Evolutionary conservation across 306 rosid genomes (phyloP), one percentile per base, ranked within the genome.

Genomic region (Fagus crenata): DNA sequence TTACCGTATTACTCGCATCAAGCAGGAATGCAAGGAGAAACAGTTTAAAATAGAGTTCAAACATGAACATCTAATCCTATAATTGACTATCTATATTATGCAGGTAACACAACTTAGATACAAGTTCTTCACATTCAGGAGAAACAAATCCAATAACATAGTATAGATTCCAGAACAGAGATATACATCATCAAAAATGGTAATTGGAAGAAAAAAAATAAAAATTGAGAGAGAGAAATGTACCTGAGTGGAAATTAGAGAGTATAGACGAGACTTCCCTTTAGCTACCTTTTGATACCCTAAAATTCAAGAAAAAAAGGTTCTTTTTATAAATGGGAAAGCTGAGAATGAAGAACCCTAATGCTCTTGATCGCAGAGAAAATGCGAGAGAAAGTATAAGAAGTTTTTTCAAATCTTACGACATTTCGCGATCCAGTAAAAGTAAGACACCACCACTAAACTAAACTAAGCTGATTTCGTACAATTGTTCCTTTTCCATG

Each of bases 231-330:
- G 65, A n/a, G 37, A 46, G 49, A 61, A 58, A 7, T 11, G 15
- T 78, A 93, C 98, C 97, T 90, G 96, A 73, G 69, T 33, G 31
- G 79, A 22, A 73, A 90, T 78, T 65, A 87, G 86, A 12, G 72
- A 8, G 42, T 76, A 68, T 71, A 93, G 91, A 31, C 81, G 84
- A 41, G 88, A 84, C 77, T 88, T 92, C 56, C 92, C 97, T 82
- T 87, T 73, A 67, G 97, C 98, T 67, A 92, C 97, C 84, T 74
- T 83, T 74, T 90, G 97, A 85, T 92, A 94, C 80, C 97, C 95
- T 94, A 73, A 54, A 82, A 77, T 78, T 35, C 55, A 36, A 80
- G 28, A 18, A 31, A 9, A 14, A 2, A 17, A 17, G 6, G 7
- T 7, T 1, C 6, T 11, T 55, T 60, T 9, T 4, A 3, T 60